Base-by-base conservation (phyloP, 2,329 filamentous ascomycete genomes). In the Nannizziopsis barbatae region DNA sequence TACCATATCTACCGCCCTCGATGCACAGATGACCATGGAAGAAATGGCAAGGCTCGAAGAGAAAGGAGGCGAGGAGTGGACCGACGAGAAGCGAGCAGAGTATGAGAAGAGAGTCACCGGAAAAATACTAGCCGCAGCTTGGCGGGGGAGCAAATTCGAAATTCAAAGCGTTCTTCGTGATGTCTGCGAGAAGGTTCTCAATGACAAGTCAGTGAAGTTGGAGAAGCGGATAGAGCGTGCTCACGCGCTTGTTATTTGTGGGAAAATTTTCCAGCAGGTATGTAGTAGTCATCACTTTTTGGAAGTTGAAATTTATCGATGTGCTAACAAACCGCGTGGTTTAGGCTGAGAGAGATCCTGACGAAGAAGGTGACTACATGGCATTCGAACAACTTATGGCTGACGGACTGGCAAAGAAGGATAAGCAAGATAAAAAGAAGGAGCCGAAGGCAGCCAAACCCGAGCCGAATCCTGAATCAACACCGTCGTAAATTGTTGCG, bases 311-410 rank as follows among this genome's bases (percentile, higher is more conserved):
- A 4, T 27, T 3, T 40, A 17, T 17, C 38, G 18, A 43, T 32
- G 18, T 52, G 37, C 54, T 56, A 51, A 57, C 45, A 18, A 47
- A 17, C 27, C 15, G 18, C 9, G n/a, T 14, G 15, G 15, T 15
- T 4, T 45, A 95, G 89, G 86, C 90, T 36, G 77, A 84, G 65
- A 82, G 92, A 53, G 84, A 90, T 47, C 84, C 90, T 37, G 92
- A 98, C 55, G 92, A 98, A 71, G 92, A 98, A 68, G 90, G 92
- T 55, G 92, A 96, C 61, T 96, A 94, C 69, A 93, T 98, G 79
- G 89, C 90, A 12, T 98, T 98, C 58, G 92, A 98, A 66, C 88
- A 96, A 68, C 81, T 98, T 49, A 94, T 98, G 67, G 89, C 92
- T 44, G 92, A 98, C 65, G 90, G 90, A 3, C 88, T 89, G 50